Evolutionary conservation across 208 protist genomes (phyloP).

Genomic region (Trypanosoma melophagium): DNA sequence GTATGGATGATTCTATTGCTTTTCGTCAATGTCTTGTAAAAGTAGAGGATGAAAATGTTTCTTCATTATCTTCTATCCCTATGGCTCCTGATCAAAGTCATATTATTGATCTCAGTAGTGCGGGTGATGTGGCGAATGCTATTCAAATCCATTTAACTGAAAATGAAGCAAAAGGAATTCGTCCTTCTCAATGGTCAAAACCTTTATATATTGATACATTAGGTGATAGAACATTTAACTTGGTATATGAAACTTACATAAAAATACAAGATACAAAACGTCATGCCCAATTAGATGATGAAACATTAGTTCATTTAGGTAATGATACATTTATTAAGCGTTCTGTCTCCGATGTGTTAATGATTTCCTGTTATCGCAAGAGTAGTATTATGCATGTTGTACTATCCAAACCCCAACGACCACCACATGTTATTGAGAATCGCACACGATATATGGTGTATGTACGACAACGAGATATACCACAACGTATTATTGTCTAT

Average conservation of each 20-base stretch:
- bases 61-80: not conserved
- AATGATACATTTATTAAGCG: conserved; percentile 42
- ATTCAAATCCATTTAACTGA: conserved; percentile 28
- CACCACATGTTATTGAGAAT: conserved; percentile 78
- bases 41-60: not conserved
- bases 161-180: conserved; percentile 20
- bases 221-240: conserved; percentile 52
- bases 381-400: conserved; percentile 59
- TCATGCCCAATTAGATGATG: not conserved
- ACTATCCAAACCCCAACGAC: conserved; percentile 40
- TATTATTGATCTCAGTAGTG: conserved; percentile 18
- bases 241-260: conserved; percentile 34
- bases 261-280: not conserved
- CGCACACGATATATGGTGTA: conserved; percentile 55
- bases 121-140: conserved; percentile 5
- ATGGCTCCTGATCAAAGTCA: conserved; percentile 15
- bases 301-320: conserved; percentile 32
- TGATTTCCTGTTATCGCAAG: conserved; percentile 39
- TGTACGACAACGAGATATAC: conserved; percentile 42
- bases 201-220: conserved; percentile 47
- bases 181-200: conserved; percentile 39
- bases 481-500: conserved; percentile 39
- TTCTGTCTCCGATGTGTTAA: conserved; percentile 48
- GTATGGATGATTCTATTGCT: conserved; percentile 8
- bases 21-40: conserved; percentile 17